phyloP scores from a whole-genome alignment of 2,329 filamentous ascomycete genomes.

The Ophiostoma perfectum region DNA sequence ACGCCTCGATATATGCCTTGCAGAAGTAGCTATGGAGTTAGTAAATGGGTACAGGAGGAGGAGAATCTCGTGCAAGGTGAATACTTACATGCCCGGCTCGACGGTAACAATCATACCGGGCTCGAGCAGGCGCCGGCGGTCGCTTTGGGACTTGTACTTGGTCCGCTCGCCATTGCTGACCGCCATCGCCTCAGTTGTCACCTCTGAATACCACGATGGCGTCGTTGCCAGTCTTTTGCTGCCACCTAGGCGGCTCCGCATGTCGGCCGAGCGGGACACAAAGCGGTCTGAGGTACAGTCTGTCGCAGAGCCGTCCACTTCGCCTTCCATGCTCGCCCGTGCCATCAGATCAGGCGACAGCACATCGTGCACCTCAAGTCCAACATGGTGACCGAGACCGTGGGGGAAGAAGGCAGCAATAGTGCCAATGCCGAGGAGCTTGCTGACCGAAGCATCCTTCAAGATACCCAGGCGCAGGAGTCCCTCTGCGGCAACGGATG shows the following conservation, averaged over 20 bases:
- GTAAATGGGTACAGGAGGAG: neutral
- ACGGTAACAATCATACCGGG: constrained; percentile 69
- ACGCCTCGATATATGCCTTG: constrained; percentile 64
- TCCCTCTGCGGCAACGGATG: constrained; percentile 64
- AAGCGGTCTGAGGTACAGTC: neutral
- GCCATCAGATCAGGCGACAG: constrained; percentile 38
- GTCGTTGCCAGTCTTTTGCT: constrained; percentile 42
- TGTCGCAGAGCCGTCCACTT: neutral
- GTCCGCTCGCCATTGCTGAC: constrained; percentile 15
- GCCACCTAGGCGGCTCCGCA: constrained; percentile 29
- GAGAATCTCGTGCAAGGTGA: constrained; percentile 30
- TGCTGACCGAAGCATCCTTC: constrained; percentile 52
- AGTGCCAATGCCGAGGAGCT: constrained; percentile 49
- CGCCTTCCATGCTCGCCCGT: constrained; percentile 8
- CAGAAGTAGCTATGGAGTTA: constrained; percentile 61
- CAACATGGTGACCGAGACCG: constrained; percentile 60
- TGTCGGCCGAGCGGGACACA: neutral
- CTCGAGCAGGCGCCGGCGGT: constrained; percentile 36
- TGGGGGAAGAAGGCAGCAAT: constrained; percentile 62
- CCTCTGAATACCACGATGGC: constrained; percentile 33
- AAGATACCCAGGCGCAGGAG: constrained; percentile 68
- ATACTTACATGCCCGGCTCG: constrained; percentile 60
- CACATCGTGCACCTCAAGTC: constrained; percentile 60
- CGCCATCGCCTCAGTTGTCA: constrained; percentile 29
- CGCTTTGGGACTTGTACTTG: neutral